A percentile compares a stretch with the other conserved stretches of the same genome.
phyloP scores from a whole-genome alignment of 2,329 filamentous ascomycete genomes.

The Calonectria honghensis region DNA sequence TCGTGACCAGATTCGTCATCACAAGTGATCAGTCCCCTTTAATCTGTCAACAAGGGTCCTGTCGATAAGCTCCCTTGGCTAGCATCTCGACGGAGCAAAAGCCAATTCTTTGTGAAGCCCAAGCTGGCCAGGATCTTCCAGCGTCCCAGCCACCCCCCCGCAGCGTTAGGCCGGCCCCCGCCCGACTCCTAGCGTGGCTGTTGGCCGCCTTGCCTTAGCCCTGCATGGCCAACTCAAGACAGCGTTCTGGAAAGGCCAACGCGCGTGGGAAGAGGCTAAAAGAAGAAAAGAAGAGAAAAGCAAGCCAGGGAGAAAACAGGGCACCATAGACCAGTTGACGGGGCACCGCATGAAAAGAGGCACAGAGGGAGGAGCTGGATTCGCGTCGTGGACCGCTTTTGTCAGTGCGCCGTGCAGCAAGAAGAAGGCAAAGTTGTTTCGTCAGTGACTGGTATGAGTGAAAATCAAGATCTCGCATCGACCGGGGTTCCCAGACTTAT shows the following conservation, averaged over 20 bases:
- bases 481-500: conserved; percentile 16
- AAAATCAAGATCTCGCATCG: conserved; percentile 1
- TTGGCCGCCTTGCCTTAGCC: conserved; percentile 28
- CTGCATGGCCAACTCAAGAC: conserved; percentile 31
- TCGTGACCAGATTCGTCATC: conserved; percentile 21
- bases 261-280: conserved; percentile 10
- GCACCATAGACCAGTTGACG: neutral
- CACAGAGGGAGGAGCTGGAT: conserved; percentile 1
- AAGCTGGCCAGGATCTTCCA: conserved; percentile 18
- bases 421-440: conserved; percentile 1
- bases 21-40: conserved; percentile 23
- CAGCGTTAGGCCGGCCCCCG: conserved; percentile 12
- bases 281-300: neutral
- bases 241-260: conserved; percentile 30
- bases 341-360: conserved; percentile 11
- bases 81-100: conserved; percentile 8
- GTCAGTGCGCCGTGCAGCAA: conserved; percentile 14
- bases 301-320: conserved; percentile 5
- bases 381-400: conserved; percentile 9
- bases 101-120: conserved; percentile 14
- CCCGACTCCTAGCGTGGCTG: conserved; percentile 6
- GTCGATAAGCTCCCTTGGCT: conserved; percentile 1
- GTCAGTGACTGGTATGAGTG: neutral
- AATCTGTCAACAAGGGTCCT: conserved; percentile 30
- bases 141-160: conserved; percentile 17